Evolutionary conservation across 768 basidiomycete species (phyloP).

Genomic region (Psilocybe cyanescens): DNA sequence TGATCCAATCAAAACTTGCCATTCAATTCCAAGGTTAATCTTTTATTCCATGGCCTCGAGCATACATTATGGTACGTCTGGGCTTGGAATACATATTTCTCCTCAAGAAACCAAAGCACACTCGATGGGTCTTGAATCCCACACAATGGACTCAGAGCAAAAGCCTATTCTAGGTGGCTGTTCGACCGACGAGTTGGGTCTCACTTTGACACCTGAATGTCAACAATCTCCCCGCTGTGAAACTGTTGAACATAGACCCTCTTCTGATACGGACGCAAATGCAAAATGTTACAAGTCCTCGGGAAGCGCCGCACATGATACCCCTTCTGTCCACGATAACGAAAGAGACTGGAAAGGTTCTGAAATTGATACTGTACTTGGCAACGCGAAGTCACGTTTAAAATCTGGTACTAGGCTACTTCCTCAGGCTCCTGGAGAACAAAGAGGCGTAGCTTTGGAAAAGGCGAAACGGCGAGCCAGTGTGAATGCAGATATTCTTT

Average conservation of each 20-base stretch:
- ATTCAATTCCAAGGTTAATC: neutral
- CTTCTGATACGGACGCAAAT: neutral
- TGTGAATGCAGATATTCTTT: slow-evolving; percentile 81
- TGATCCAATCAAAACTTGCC: neutral
- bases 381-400: slow-evolving; percentile 59
- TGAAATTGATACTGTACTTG: slow-evolving; percentile 66
- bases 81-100: slow-evolving; percentile 12
- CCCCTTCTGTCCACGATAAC: slow-evolving; percentile 55
- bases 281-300: neutral
- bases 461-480: slow-evolving; percentile 75
- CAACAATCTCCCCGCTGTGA: too few species aligned
- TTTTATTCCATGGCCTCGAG: neutral
- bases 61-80: neutral
- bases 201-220: too few species aligned
- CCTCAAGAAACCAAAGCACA: neutral
- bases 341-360: slow-evolving; percentile 52
- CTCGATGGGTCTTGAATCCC: too few species aligned
- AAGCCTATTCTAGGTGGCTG: too few species aligned
- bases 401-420: slow-evolving; percentile 54
- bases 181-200: too few species aligned
- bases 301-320: too few species aligned
- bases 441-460: slow-evolving; percentile 54
- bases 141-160: too few species aligned
- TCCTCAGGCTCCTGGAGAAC: slow-evolving; percentile 26
- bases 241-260: too few species aligned